Evolutionary conservation across 2,329 filamentous ascomycete genomes (phyloP).

Genomic region (Talaromyces atroroseus): DNA sequence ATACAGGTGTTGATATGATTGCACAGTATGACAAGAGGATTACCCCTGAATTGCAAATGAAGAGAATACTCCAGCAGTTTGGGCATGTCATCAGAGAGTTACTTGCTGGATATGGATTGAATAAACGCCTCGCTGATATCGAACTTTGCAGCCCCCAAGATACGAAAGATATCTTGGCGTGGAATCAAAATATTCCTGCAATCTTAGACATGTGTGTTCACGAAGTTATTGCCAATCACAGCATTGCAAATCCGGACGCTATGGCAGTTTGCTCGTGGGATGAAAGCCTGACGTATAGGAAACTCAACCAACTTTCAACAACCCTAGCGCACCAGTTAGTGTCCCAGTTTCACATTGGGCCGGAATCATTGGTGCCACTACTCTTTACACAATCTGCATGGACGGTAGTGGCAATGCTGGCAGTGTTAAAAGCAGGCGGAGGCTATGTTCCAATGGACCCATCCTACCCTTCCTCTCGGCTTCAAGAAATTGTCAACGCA

Average conservation of each 20-base stretch:
- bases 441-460: background rate
- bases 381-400: constrained; percentile 1
- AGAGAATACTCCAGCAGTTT: constrained; percentile 21
- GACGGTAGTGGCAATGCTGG: constrained; percentile 3
- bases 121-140: background rate
- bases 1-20: background rate
- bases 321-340: constrained; percentile 9
- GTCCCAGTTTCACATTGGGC: constrained; percentile 1
- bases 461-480: background rate
- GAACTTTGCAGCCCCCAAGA: constrained; percentile 27
- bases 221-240: constrained; percentile 27
- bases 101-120: background rate
- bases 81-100: constrained; percentile 10
- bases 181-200: constrained; percentile 26
- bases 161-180: constrained; percentile 25
- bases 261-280: constrained; percentile 34
- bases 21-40: background rate
- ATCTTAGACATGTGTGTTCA: constrained; percentile 27
- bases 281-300: constrained; percentile 28
- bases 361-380: background rate
- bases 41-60: background rate
- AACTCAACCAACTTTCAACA: constrained; percentile 19
- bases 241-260: constrained; percentile 21
- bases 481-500: background rate
- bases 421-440: constrained; percentile 5